Base-by-base conservation (phyloP, 352 stramenopile genomes). In the Hyaloperonospora brassicae region DNA sequence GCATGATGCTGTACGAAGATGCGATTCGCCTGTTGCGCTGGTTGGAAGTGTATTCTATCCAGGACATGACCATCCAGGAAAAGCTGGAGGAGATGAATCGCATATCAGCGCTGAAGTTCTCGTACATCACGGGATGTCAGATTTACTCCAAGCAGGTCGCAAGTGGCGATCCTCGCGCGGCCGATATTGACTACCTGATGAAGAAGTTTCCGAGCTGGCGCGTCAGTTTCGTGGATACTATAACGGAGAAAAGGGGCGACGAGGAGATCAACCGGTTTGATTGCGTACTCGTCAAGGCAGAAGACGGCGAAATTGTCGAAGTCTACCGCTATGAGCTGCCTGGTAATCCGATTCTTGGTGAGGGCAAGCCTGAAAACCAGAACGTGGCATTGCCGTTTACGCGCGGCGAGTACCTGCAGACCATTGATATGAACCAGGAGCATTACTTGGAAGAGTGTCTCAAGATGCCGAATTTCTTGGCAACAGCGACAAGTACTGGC, bases 341-440 rank as follows among this genome's bases (percentile, higher is more conserved):
- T 45, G 85, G 85, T n/a, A 89, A 95, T 49, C 85, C 85, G 27
- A 91, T 95, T 39, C 59, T 95, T 34, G 85, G 85, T 46, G 83
- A 95, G 52, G 85, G 83, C 44, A 95, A 95, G 34, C 83, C 83
- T 0, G 83, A 93, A 49, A 95, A 95, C 60, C 85, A 95, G 57
- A 95, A 95, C 50, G 79, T 93, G 21, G 85, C 85, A 11, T 61
- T 95, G 11, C 76, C 80, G 3, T 95, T 95, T 51, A 93, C 85
- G 7, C 72, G 83, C 23, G 85, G 85, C 23, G 85, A 95, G 55
- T 93, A 89, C 54, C 42, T 95, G 24, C 85, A 95, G 56, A 93
- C 83, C 7, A 95, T 95, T 50, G 85, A 95, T 70, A 93, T 93
- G 85, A 95, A 95, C 61, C 85, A 95, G 58, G 85, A 95, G 43